Evolutionary conservation across 768 basidiomycete species (phyloP).

Genomic region (Roridomyces roridus): DNA sequence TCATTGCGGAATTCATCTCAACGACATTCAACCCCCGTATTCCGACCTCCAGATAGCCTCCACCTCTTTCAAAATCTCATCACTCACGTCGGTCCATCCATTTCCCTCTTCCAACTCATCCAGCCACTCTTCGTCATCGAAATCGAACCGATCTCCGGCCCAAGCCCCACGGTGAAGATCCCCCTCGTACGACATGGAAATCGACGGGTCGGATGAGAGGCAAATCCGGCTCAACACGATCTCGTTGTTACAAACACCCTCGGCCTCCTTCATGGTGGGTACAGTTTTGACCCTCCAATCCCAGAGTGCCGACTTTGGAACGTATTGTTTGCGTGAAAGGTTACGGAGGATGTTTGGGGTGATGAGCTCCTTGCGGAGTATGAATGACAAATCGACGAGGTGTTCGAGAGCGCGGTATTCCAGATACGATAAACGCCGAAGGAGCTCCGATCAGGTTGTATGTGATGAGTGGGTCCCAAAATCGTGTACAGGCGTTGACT

Average conservation of each 20-base stretch:
- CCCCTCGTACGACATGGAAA: conserved; percentile 13
- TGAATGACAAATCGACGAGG: neutral
- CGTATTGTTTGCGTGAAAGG: neutral
- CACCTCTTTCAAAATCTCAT: conserved; percentile 1
- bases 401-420: neutral
- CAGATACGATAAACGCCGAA: neutral
- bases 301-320: neutral
- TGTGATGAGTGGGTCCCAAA: too few species aligned
- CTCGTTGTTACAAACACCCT: conserved; percentile 3
- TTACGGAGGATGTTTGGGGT: neutral
- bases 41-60: neutral
- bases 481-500: too few species aligned
- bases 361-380: neutral
- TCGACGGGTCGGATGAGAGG: conserved; percentile 17
- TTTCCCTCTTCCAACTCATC: neutral
- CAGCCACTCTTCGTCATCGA: conserved; percentile 11
- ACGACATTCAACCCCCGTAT: too few species aligned
- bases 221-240: conserved; percentile 21
- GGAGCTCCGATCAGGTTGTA: neutral
- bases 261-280: neutral
- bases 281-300: neutral
- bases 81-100: conserved; percentile 7
- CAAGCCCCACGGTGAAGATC: conserved; percentile 25
- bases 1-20: too few species aligned
- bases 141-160: conserved; percentile 28